These are phyloP conservation scores for Gyromitra esculenta DNA, from an alignment of 2,329 filamentous ascomycete species.

Conservation along the genomic window DNA sequence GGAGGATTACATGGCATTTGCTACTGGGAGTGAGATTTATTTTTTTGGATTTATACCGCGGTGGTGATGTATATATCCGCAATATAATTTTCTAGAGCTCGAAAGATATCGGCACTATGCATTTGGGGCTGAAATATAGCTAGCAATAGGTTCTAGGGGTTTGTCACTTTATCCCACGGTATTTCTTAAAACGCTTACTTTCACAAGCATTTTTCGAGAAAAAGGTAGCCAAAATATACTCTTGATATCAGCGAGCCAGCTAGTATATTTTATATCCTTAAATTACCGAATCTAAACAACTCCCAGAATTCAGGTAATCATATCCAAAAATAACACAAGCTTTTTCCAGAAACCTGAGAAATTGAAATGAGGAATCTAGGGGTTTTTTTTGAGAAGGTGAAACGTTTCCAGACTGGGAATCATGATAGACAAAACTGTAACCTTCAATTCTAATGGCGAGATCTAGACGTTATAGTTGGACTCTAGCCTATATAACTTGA, in stretches of 20 bases:
- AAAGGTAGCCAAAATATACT: not conserved
- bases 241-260: not conserved
- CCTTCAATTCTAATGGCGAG: not conserved
- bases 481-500: not conserved
- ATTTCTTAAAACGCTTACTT: not conserved
- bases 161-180: not conserved
- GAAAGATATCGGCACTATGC: not conserved
- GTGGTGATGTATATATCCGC: constrained; percentile 26
- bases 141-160: not conserved
- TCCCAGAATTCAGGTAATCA: not conserved
- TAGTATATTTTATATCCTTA: too few relatives aligned
- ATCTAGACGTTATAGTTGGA: not conserved
- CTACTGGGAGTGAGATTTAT: constrained; percentile 3
- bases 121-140: not conserved
- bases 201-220: not conserved
- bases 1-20: constrained; percentile 21
- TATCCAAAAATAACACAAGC: not conserved
- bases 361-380: not conserved
- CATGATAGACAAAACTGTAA: not conserved
- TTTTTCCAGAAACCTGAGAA: not conserved
- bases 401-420: not conserved
- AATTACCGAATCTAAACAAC: not conserved
- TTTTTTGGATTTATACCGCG: constrained; percentile 30
- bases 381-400: not conserved
- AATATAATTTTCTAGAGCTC: not conserved